Evolutionary conservation across 805 yeast genomes (phyloP).

Genomic region (Candida nemodendra): DNA sequence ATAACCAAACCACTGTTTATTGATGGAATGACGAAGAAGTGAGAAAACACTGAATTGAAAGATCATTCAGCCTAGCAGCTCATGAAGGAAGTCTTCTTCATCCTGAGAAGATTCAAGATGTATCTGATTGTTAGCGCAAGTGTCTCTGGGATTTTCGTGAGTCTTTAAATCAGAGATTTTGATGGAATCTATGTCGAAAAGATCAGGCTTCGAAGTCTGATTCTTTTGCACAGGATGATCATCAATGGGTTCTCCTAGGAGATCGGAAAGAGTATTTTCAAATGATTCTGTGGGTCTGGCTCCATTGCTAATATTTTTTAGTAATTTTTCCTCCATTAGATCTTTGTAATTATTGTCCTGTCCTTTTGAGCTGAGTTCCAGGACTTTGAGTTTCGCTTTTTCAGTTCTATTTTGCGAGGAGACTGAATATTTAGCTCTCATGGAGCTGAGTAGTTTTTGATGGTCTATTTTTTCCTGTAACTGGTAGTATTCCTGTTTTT

Average conservation of each 20-base stretch:
- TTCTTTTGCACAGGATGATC: no score
- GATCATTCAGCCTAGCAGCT: conserved; percentile 15
- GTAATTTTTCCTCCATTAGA: conserved; percentile 13
- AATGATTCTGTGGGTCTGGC: conserved; percentile 8
- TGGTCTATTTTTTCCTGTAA: conserved; percentile 23
- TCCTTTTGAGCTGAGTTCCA: conserved; percentile 14
- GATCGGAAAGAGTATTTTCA: conserved; percentile 22
- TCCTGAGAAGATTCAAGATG: no score
- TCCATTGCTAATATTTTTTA: conserved; percentile 2
- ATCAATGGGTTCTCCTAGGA: conserved; percentile 14
- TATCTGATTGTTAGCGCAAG: no score
- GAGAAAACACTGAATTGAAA: no score
- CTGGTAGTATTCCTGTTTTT: conserved; percentile 20
- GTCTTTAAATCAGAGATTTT: not conserved
- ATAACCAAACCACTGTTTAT: not conserved
- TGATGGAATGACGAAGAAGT: no score
- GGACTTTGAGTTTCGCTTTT: conserved; percentile 11
- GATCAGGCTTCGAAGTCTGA: no score
- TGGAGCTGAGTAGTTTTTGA: conserved; percentile 16
- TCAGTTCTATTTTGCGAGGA: not conserved
- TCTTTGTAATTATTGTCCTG: conserved; percentile 18
- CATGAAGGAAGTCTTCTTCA: conserved; percentile 23
- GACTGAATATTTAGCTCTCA: conserved; percentile 14
- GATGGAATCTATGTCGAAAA: conserved; percentile 11
- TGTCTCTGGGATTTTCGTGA: no score